Evolutionary conservation across 768 basidiomycete species (phyloP).

Genomic region (Crassisporium funariophilum): DNA sequence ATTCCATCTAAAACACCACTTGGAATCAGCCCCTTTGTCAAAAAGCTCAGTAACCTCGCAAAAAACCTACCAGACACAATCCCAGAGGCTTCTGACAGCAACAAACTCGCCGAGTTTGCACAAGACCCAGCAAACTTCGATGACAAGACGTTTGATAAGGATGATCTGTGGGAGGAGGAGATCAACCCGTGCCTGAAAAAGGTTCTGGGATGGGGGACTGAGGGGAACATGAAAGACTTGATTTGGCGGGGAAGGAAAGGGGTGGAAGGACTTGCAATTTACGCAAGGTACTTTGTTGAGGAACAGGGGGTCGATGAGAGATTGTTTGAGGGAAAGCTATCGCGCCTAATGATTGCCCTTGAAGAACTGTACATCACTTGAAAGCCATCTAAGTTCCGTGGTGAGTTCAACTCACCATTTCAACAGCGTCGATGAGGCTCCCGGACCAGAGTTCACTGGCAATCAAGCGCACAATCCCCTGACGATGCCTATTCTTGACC

Average conservation of each 20-base stretch:
- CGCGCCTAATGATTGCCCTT: conserved; percentile 6
- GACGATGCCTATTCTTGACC: neutral
- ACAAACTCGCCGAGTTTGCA: conserved; percentile 9
- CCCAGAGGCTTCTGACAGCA: conserved; percentile 9
- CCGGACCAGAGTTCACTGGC: neutral
- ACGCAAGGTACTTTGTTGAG: conserved; percentile 14
- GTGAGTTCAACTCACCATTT: neutral
- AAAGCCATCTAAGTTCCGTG: neutral
- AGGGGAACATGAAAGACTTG: conserved; percentile 3
- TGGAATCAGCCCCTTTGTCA: neutral
- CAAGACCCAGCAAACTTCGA: conserved; percentile 11
- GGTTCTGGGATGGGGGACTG: conserved; percentile 17
- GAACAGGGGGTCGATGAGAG: conserved; percentile 9
- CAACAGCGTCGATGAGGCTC: neutral
- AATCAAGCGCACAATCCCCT: neutral
- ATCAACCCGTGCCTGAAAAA: conserved; percentile 20
- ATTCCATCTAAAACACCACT: neutral
- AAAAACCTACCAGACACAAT: conserved; percentile 10
- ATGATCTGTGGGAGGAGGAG: conserved; percentile 23
- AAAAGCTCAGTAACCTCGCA: neutral
- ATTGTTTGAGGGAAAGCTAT: conserved; percentile 18
- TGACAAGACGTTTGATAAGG: neutral
- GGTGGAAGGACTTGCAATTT: conserved; percentile 4
- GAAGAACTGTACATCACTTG: conserved; percentile 7
- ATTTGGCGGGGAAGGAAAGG: conserved; percentile 8